These are phyloP conservation scores for Vigna radiata DNA, from an alignment of 306 rosid species.

Conservation along the genomic window DNA sequence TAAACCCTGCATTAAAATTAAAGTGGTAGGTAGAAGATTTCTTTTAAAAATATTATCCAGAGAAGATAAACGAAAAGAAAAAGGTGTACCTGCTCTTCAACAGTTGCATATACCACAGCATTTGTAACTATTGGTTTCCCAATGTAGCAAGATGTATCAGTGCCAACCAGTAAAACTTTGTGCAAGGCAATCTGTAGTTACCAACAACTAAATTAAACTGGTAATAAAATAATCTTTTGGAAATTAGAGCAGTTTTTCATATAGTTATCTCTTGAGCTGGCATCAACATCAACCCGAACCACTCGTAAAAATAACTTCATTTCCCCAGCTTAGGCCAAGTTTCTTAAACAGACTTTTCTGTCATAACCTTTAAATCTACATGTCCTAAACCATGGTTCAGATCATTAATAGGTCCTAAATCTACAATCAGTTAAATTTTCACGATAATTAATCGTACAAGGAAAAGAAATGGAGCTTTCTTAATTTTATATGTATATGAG, in stretches of 20 bases:
- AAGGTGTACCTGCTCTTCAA: constrained; percentile 88
- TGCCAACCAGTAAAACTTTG: constrained; percentile 93
- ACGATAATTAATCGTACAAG: constrained; percentile 8
- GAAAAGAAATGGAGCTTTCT: constrained; percentile 4
- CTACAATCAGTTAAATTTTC: constrained; percentile 23
- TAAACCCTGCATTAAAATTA: constrained; percentile 63
- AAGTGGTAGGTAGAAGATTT: constrained; percentile 22
- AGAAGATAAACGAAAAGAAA: constrained; percentile 4
- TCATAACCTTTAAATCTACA: not conserved
- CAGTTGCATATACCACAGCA: constrained; percentile 93
- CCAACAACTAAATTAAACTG: constrained; percentile 39
- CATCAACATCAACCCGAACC: not conserved
- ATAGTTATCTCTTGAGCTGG: constrained; percentile 18
- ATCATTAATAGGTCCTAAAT: not conserved
- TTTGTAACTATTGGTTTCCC: constrained; percentile 95
- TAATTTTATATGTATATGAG: not conserved
- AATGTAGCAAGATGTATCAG: constrained; percentile 75
- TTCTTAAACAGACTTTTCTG: not conserved
- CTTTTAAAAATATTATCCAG: not conserved
- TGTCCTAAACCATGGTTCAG: constrained; percentile 32
- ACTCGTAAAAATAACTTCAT: not conserved
- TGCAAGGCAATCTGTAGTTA: constrained; percentile 75
- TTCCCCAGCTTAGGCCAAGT: not conserved
- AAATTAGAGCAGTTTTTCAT: constrained; percentile 1
- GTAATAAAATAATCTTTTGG: not conserved